Evolutionary conservation across 2,329 filamentous ascomycete genomes (phyloP).

Genomic region (Emmonsia crescens): DNA sequence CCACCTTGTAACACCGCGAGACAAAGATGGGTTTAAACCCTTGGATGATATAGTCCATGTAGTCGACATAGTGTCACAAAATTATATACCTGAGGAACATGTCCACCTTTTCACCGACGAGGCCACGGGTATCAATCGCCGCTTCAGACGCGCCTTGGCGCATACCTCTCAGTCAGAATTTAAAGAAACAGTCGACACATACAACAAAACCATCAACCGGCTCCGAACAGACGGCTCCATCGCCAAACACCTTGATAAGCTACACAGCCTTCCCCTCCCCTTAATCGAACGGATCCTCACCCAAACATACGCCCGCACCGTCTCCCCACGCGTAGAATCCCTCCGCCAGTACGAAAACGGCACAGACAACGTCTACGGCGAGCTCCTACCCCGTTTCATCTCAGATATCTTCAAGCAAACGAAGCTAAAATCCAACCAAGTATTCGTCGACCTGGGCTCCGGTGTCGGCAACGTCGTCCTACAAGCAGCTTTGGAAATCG

Average conservation of each 20-base stretch:
- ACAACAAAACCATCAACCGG: conserved; percentile 59
- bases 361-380: conserved; percentile 88
- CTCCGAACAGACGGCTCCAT: conserved; percentile 62
- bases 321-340: conserved; percentile 76
- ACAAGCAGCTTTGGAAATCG: conserved; percentile 84
- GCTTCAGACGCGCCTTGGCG: conserved; percentile 62
- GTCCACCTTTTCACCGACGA: conserved; percentile 59
- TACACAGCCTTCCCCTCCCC: conserved; percentile 58
- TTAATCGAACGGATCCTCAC: conserved; percentile 71
- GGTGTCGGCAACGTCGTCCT: conserved; percentile 93
- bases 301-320: conserved; percentile 85
- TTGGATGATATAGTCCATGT: conserved; percentile 61
- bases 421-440: conserved; percentile 65
- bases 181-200: conserved; percentile 59
- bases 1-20: conserved; percentile 65
- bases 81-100: conserved; percentile 65
- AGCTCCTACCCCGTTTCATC: conserved; percentile 75
- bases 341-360: conserved; percentile 80
- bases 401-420: conserved; percentile 71
- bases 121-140: conserved; percentile 61
- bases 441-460: conserved; percentile 90
- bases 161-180: conserved; percentile 61
- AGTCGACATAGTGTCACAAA: conserved; percentile 57
- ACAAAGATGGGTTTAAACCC: conserved; percentile 60
- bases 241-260: conserved; percentile 56